These are phyloP conservation scores for Silene noctiflora DNA, from an alignment of 179 eudicot genomes.

Conservation along the genomic window DNA sequence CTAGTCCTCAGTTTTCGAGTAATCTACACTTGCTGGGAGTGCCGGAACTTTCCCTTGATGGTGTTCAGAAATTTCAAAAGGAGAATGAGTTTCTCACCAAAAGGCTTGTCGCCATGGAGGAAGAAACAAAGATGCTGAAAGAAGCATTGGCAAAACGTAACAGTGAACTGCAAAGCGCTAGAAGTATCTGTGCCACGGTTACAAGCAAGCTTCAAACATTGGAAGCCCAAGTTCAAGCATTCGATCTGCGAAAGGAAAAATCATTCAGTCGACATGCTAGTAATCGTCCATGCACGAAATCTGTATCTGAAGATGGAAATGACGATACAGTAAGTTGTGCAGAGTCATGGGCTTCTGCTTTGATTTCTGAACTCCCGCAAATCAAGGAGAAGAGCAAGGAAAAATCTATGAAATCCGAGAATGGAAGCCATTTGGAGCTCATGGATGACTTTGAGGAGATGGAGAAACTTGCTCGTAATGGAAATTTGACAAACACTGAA, in stretches of 20 bases:
- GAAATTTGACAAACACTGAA: slow-evolving; percentile 25
- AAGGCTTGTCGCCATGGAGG: slow-evolving; percentile 78
- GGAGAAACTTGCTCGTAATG: slow-evolving; percentile 82
- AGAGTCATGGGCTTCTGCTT: slow-evolving; percentile 57
- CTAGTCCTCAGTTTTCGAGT: slow-evolving; percentile 58
- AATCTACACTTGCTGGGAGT: slow-evolving; percentile 33
- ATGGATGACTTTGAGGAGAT: slow-evolving; percentile 99
- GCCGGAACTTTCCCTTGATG: slow-evolving; percentile 70
- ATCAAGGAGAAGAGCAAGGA: no score
- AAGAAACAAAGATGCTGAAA: slow-evolving; percentile 92
- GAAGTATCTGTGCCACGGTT: slow-evolving; percentile 75
- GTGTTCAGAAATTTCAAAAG: slow-evolving; percentile 58
- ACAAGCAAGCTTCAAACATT: slow-evolving; percentile 76
- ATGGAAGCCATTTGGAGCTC: slow-evolving; percentile 65
- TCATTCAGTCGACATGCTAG: slow-evolving; percentile 50
- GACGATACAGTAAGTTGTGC: slow-evolving; percentile 72
- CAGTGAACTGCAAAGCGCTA: slow-evolving; percentile 81
- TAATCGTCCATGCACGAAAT: slow-evolving; percentile 66
- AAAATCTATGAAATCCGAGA: slow-evolving; percentile 49
- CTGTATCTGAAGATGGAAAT: slow-evolving; percentile 84
- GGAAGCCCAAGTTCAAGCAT: slow-evolving; percentile 59
- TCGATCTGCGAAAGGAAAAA: slow-evolving; percentile 41
- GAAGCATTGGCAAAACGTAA: slow-evolving; percentile 88
- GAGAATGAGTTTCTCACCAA: slow-evolving; percentile 82
- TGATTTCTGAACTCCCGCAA: no score